Conservation (phyloP, 176 grass and related monocot species). For the Tuctoria greenei region DNA sequence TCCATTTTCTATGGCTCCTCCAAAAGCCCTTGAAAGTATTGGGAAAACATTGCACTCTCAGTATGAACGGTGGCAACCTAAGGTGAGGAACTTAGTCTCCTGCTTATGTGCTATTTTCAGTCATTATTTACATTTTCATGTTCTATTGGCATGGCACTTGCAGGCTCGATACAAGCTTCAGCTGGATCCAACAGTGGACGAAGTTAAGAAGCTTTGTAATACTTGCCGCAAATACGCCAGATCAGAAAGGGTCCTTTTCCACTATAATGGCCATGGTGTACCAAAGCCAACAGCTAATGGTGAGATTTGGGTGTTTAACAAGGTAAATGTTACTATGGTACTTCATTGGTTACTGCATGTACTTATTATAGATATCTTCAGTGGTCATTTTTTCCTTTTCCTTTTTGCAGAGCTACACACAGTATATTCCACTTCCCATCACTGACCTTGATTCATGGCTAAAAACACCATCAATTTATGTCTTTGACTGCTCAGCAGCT, state of each 20-base stretch:
- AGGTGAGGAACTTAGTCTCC: constrained; percentile 41
- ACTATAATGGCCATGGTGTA: constrained; percentile 98
- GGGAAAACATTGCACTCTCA: constrained; percentile 94
- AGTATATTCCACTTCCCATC: constrained; percentile 95
- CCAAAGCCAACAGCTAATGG: constrained; percentile 92
- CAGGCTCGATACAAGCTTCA: constrained; percentile 94
- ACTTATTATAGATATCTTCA: neutral
- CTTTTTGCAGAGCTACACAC: constrained; percentile 87
- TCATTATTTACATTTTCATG: constrained; percentile 32
- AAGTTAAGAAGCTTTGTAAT: constrained; percentile 95
- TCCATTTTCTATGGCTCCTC: constrained; percentile 90
- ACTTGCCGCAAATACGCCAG: constrained; percentile 94
- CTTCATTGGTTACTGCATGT: constrained; percentile 16
- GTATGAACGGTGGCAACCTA: constrained; percentile 97
- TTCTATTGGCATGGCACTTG: neutral
- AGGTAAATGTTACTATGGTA: constrained; percentile 46
- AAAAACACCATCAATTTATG: constrained; percentile 95
- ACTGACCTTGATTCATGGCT: constrained; percentile 96
- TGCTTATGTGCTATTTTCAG: neutral
- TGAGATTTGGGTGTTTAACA: constrained; percentile 99
- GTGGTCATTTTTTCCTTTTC: neutral
- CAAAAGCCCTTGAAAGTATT: constrained; percentile 89
- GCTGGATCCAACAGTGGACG: constrained; percentile 92
- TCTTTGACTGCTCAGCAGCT: constrained; percentile 93
- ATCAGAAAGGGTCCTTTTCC: constrained; percentile 97